Base-by-base conservation (phyloP, 2,329 filamentous ascomycete genomes). In the Fusarium subglutinans region DNA sequence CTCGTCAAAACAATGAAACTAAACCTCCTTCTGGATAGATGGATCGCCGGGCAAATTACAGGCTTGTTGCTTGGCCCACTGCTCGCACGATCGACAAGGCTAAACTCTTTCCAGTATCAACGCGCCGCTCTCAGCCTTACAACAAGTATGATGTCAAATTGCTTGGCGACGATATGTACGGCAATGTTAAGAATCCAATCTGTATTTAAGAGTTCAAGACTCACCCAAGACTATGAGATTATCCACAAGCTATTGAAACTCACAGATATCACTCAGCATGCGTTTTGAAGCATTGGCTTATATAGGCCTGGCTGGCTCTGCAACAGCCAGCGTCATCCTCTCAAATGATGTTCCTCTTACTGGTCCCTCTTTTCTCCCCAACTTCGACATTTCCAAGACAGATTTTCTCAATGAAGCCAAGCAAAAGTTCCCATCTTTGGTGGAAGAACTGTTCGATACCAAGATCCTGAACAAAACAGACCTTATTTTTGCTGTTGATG, bases 401-500 rank as follows among this genome's bases (percentile, higher is more conserved):
- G 53, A 59, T 7, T 54, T 60, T 0, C 47, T 79, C 2, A 8
- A 38, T 5, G 43, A 67, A 5, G 73, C 73, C 3, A 70, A 60
- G 38, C n/a, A 64, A 10, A 47, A 47, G 6, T 73, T 79, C 6
- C 76, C 76, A 1, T 28, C 35, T 0, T 9, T 66, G 1, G 47
- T 79, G 2, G 67, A 79, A 11, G 47, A 57, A 0, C 30, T 72
- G 3, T 76, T 79, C 10, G 35, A 48, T 0, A 18, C 48, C 0
- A 50, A 37, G 5, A 10, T 9, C 1, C 38, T 79, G 18, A 73
- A 79, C 66, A 28, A 63, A 4, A 75, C 73, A 6, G 67, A 76
- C 20, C 57, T 70, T 0, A 58, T 74, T 18, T 78, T 79, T 10
- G 47, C 73, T 18, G 51, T 79, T 2, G 78, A 79, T 17, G 78